Conservation (phyloP, 768 basidiomycete species). For the Tricholomella constricta region DNA sequence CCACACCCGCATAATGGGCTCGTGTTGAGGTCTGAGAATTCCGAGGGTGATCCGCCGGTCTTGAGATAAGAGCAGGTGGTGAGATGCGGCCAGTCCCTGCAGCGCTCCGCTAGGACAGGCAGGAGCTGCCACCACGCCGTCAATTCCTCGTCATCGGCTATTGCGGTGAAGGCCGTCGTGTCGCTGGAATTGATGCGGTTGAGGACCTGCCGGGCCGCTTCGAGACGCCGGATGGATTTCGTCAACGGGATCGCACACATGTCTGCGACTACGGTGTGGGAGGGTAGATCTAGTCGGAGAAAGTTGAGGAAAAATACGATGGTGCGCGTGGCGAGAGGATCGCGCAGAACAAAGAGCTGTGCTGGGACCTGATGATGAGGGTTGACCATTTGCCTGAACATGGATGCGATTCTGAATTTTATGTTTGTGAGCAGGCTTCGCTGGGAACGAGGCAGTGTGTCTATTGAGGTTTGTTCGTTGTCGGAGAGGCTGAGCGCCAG, state of each 20-base stretch:
- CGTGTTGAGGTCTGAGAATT: slow-evolving; percentile 35
- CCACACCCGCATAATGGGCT: slow-evolving; percentile 58
- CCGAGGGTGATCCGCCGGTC: slow-evolving; percentile 34
- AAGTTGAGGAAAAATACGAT: slow-evolving; percentile 48
- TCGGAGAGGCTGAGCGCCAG: slow-evolving; percentile 22
- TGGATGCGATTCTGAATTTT: slow-evolving; percentile 7
- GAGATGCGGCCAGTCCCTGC: slow-evolving; percentile 52
- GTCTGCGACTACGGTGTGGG: slow-evolving; percentile 54
- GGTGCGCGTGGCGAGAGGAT: slow-evolving; percentile 23
- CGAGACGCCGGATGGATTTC: no score
- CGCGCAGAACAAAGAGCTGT: slow-evolving; percentile 22
- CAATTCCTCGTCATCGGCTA: slow-evolving; percentile 33
- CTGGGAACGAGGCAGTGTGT: no score
- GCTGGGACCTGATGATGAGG: background rate
- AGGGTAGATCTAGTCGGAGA: slow-evolving; percentile 48
- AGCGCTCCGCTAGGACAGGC: slow-evolving; percentile 53
- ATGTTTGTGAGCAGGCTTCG: background rate
- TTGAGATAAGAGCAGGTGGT: slow-evolving; percentile 52
- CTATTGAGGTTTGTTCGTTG: no score
- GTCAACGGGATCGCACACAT: slow-evolving; percentile 46
- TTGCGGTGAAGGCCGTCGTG: background rate
- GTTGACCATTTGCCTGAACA: background rate
- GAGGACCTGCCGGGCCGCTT: no score
- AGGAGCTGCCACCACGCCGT: slow-evolving; percentile 53
- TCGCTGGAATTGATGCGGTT: no score